These are phyloP conservation scores for Lepiota brunneoincarnata DNA, from an alignment of 768 basidiomycete species.

Conservation along the genomic window DNA sequence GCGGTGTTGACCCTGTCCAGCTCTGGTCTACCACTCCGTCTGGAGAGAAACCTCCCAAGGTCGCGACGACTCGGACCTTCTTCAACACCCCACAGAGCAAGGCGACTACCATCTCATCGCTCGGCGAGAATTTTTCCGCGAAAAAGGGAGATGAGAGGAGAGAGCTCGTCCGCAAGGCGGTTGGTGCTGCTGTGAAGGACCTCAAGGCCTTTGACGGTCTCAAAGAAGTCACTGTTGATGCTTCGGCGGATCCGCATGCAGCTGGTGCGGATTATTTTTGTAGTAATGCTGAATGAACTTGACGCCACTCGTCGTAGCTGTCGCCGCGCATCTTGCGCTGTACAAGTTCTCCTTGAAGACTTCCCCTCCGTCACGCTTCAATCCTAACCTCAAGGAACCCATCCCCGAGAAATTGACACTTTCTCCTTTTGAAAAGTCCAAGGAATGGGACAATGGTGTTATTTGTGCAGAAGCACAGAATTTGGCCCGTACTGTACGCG, in stretches of 20 bases:
- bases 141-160: constrained; percentile 47
- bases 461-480: constrained; percentile 79
- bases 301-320: constrained; percentile 42
- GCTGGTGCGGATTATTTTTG: constrained; percentile 49
- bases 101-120: constrained; percentile 54
- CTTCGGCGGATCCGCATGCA: constrained; percentile 68
- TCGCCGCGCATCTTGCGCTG: constrained; percentile 69
- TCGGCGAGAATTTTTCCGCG: constrained; percentile 50
- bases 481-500: constrained; percentile 66
- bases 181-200: constrained; percentile 72
- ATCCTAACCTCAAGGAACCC: constrained; percentile 54
- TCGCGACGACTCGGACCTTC: constrained; percentile 63
- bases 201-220: constrained; percentile 61
- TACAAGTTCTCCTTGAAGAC: constrained; percentile 80
- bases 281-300: background rate
- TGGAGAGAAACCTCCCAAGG: constrained; percentile 51
- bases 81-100: constrained; percentile 51
- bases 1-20: constrained; percentile 41
- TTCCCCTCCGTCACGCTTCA: constrained; percentile 59
- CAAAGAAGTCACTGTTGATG: constrained; percentile 62
- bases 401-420: constrained; percentile 50
- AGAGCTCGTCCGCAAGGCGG: constrained; percentile 68
- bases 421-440: constrained; percentile 40
- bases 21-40: constrained; percentile 54
- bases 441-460: constrained; percentile 72